Evolutionary conservation across 805 yeast genomes (phyloP).

Genomic region (Ogataea naganishii): DNA sequence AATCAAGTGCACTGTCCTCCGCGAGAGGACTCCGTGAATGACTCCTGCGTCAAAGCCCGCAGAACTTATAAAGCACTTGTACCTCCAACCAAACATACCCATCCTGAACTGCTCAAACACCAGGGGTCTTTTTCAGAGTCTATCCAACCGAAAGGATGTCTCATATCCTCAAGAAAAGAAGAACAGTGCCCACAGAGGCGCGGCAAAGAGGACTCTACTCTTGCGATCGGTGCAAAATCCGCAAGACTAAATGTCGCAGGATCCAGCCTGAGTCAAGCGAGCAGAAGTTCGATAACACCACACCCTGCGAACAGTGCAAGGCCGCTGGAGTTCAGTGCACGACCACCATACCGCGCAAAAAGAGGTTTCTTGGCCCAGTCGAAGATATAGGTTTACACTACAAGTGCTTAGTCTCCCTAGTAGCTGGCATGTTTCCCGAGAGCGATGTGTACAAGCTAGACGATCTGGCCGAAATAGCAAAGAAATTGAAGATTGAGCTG

Average conservation of each 20-base stretch:
- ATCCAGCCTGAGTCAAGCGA: conserved; percentile 17
- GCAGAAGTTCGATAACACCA: conserved; percentile 25
- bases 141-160: too few relatives aligned
- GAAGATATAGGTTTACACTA: conserved; percentile 36
- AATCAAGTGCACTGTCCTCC: too few relatives aligned
- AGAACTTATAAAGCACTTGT: too few relatives aligned
- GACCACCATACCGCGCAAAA: conserved; percentile 33
- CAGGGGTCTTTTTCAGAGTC: too few relatives aligned
- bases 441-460: conserved; percentile 34
- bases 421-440: conserved; percentile 34
- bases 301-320: conserved; percentile 31
- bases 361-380: conserved; percentile 31
- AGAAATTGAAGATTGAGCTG: conserved; percentile 24
- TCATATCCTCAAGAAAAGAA: too few relatives aligned
- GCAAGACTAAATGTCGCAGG: conserved; percentile 35
- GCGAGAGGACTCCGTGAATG: too few relatives aligned
- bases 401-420: conserved; percentile 28
- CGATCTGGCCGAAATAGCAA: conserved; percentile 29
- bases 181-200: conserved; percentile 28
- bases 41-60: too few relatives aligned
- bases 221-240: conserved; percentile 36
- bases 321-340: conserved; percentile 29
- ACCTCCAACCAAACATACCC: too few relatives aligned
- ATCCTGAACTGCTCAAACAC: too few relatives aligned
- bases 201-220: conserved; percentile 33